Base-by-base conservation (phyloP, 2,329 filamentous ascomycete species). In the Sporothrix euskadiensis region DNA sequence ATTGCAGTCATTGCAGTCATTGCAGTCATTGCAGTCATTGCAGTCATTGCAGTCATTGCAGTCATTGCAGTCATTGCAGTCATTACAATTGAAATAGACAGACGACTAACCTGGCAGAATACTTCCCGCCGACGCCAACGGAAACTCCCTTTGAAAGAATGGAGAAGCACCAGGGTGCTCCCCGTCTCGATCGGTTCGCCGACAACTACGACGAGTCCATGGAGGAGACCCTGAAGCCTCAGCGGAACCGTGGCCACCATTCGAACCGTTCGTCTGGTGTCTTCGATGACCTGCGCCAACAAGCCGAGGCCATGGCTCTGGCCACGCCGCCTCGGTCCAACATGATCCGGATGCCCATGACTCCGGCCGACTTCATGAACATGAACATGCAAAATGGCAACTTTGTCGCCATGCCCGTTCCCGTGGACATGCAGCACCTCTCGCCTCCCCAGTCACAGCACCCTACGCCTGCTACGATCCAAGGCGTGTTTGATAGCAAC, bases 81-180 rank as follows among this genome's bases (percentile, higher is more conserved):
- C 5, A 35, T 10, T 9, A 49, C 3, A 19, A 14, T 9, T 4
- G 14, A 8, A 22, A 3, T 4, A 14, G 9, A 30, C 52, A 56
- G 9, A 4, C 19, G 44, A 30, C 35, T 35, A 19, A 71, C 57
- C 49, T 44, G 14, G 5, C 74, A 90, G 90, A 83, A 76, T 90
- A 89, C 77, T 88, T 88, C 76, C 91, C 91, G 73, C 87, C 90
- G 63, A 93, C 91, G 39, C 91, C 91, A 71, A 87, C 87, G 78
- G 88, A 89, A 71, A 92, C 89, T 26, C 90, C 91, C 59, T 85
- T 86, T 75, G 82, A 86, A 75, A 82, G 83, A 69, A 77, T 82
- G 57, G 78, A 80, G 61, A 85, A 86, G 81, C 82, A 84, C 65
- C 76, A 54, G 22, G 72, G 59, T 35, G 22, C 19, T 9, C 75